Evolutionary conservation across 352 stramenopile genomes (phyloP), one percentile per base, ranked within the genome.

Genomic region (Proteromonas lacertae): DNA sequence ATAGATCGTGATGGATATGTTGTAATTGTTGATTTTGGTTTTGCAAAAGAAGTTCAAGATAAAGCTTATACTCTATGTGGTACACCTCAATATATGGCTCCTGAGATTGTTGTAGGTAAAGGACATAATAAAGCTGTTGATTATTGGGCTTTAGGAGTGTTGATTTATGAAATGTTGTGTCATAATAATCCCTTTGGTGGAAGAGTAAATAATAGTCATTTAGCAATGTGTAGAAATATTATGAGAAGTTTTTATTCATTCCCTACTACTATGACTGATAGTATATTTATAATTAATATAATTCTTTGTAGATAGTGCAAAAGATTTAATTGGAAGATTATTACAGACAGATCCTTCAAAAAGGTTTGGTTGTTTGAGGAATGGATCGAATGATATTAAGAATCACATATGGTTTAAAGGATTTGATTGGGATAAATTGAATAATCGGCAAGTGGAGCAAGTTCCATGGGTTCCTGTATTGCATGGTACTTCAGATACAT

Each of bases 51-150:
- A n/a, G 57, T 56, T 14, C 19, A 36, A 23, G 42, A 68, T 19
- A 66, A 76, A 37, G 90, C 76, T 17, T 92, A 87, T 54, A 91
- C 79, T 22, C 48, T 93, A 1, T 94, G 81, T 47, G 81, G 81
- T 26, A 93, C 78, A 18, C 77, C 72, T 1, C 70, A 88, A 47
- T 88, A 88, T 44, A 38, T 88, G 5, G 68, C 72, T 1, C 72
- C 72, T 2, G 72, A 88, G 47, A 48, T 88, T 20, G 57, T 88
- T 24, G 49, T 78, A 2, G 62, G 61, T 36, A 12, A 17, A 21
- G 34, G 34, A 4, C 70, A 84, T 57, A 70, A 66, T 45, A 69
- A 68, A 40, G 68, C 62, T 16, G 68, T 83, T 17, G 69, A 84
- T 51, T 82, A 77, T 47, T 84, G 69, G 69, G 64, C 67, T 0